Conservation (phyloP, 2,329 filamentous ascomycete species). For the Botrytis byssoidea region DNA sequence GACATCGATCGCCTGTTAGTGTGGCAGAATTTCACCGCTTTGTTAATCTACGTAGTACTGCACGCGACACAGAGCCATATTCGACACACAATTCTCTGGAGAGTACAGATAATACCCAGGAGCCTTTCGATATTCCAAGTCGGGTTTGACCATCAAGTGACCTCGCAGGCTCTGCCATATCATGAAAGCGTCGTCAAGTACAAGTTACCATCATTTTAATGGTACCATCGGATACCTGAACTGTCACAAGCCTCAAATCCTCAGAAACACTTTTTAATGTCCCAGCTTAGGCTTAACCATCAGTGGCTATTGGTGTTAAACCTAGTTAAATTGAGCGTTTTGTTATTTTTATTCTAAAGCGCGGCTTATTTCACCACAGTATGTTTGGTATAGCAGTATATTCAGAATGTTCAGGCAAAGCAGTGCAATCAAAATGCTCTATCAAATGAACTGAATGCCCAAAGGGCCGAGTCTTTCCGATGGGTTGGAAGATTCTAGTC, state of each 20-base stretch:
- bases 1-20: background rate
- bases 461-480: background rate
- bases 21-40: conserved; percentile 16
- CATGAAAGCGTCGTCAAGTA: background rate
- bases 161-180: background rate
- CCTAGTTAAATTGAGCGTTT: background rate
- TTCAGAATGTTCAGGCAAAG: background rate
- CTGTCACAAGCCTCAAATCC: background rate
- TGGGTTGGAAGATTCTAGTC: background rate
- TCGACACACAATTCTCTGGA: background rate
- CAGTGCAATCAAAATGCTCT: background rate
- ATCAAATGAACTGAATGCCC: background rate
- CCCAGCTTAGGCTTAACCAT: background rate
- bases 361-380: background rate
- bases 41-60: background rate
- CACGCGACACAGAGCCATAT: background rate
- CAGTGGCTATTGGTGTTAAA: background rate
- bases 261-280: background rate
- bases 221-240: background rate
- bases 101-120: background rate
- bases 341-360: background rate
- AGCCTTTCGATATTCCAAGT: background rate
- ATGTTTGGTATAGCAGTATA: background rate
- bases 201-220: background rate
- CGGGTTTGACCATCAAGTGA: background rate